Evolutionary conservation across 805 yeast species (phyloP).

Genomic region (Sugiyamaella boreocaroliniensis): DNA sequence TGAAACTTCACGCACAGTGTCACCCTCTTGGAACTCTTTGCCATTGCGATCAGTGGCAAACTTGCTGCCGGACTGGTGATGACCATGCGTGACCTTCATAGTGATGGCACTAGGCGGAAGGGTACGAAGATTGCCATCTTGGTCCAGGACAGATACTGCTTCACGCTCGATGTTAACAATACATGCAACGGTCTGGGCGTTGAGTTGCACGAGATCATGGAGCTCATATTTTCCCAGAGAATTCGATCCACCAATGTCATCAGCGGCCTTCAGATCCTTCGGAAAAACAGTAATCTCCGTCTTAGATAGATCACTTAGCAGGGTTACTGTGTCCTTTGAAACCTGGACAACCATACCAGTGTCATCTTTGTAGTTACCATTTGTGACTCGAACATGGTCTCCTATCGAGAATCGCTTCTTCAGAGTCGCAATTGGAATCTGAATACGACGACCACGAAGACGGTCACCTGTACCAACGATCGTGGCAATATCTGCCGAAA

Average conservation of each 20-base stretch:
- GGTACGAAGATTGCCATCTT: slow-evolving; percentile 69
- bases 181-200: slow-evolving; percentile 81
- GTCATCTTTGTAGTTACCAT: slow-evolving; percentile 88
- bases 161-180: slow-evolving; percentile 87
- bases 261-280: slow-evolving; percentile 80
- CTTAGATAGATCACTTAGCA: slow-evolving; percentile 81
- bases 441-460: slow-evolving; percentile 53
- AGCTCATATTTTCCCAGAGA: slow-evolving; percentile 73
- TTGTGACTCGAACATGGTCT: slow-evolving; percentile 89
- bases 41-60: slow-evolving; percentile 85
- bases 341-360: slow-evolving; percentile 88
- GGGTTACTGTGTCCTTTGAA: slow-evolving; percentile 68
- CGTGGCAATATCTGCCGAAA: slow-evolving; percentile 57
- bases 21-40: slow-evolving; percentile 79
- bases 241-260: slow-evolving; percentile 75
- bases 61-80: slow-evolving; percentile 29
- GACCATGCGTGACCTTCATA: slow-evolving; percentile 53
- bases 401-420: slow-evolving; percentile 85
- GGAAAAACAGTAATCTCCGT: slow-evolving; percentile 90
- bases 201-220: slow-evolving; percentile 83
- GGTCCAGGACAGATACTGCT: slow-evolving; percentile 67
- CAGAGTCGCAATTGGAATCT: slow-evolving; percentile 73
- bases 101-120: slow-evolving; percentile 79
- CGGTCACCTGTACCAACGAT: slow-evolving; percentile 42
- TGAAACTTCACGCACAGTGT: slow-evolving; percentile 75